Base-by-base conservation (phyloP, 106 monocot genomes). In the Gastrodia elata region DNA sequence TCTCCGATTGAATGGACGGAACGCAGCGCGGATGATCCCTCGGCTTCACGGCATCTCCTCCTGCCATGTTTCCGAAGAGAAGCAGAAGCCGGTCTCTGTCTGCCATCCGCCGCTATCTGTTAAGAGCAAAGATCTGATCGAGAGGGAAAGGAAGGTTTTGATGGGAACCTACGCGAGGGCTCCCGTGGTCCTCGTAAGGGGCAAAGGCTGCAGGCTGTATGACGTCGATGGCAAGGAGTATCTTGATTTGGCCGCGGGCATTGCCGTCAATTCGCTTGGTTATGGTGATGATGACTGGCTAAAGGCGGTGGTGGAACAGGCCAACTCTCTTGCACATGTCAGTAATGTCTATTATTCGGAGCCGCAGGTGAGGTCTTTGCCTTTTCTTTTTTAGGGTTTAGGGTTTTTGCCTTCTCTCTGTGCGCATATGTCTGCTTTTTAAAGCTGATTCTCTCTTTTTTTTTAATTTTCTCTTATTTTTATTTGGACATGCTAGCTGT, bases 221-320 rank as follows among this genome's bases (percentile, higher is more conserved):
- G 95, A 92, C 70, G 46, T 80, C 1, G 95, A 92, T 37, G 95
- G 92, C 37, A 71, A 55, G 38, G 95, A 96, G 84, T 96, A 92
- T 49, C 64, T 96, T 55, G 95, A 92, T 71, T 72, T 96, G 89
- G 64, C 85, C 9, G 87, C 87, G 0, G 95, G 95, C 32, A 92
- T 96, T 48, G 91, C 95, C 1, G 95, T 96, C 34, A 96, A 84
- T 57, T 77, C 95, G 20, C 85, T 96, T 44, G 95, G 95, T 67
- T 87, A 96, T 57, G 59, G 80, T 4, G 89, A 96, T 36, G 74
- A 79, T 7, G 89, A 88, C 48, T 85, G 89, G 89, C 69, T 80
- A 28, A 52, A 81, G 49, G 89, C 82, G 24, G 76, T 90, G 27
- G 74, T 39, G n/a, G 87, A 92, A 25, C 92, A 96, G 80, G 89